A percentile compares a stretch with the other conserved stretches of the same genome.
phyloP scores from a whole-genome alignment of 305 asterid species.

The Euphrasia arctica region DNA sequence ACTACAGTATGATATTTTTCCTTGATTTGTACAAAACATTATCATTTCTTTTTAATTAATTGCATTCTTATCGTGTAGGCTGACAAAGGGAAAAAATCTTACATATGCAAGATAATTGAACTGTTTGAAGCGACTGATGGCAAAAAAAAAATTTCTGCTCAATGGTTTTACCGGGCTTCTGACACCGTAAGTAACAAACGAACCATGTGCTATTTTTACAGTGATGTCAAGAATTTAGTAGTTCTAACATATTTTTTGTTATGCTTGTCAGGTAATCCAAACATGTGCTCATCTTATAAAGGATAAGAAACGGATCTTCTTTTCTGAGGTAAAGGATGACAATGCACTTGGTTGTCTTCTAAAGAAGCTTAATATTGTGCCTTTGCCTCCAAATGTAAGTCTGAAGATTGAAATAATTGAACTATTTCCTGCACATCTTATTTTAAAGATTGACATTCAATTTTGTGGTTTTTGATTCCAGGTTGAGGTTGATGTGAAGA shows the following conservation, averaged over 20 bases:
- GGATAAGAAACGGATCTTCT: slow-evolving; percentile 49
- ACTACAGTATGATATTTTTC: neutral
- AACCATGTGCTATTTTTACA: neutral
- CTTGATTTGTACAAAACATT: no score
- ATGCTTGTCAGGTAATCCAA: slow-evolving; percentile 43
- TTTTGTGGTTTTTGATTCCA: slow-evolving; percentile 21
- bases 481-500: slow-evolving; percentile 26
- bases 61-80: slow-evolving; percentile 36
- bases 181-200: slow-evolving; percentile 56
- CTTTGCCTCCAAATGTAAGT: slow-evolving; percentile 40
- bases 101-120: slow-evolving; percentile 68
- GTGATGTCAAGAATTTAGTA: neutral
- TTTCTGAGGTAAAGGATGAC: slow-evolving; percentile 69
- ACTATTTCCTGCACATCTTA: neutral
- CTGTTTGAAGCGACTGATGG: slow-evolving; percentile 57
- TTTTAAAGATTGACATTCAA: neutral
- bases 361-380: slow-evolving; percentile 35
- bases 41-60: neutral
- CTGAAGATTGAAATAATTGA: neutral
- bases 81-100: slow-evolving; percentile 40
- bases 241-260: slow-evolving; percentile 20
- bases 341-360: slow-evolving; percentile 57
- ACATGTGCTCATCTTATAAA: slow-evolving; percentile 32
- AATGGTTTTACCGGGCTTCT: slow-evolving; percentile 67
- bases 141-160: slow-evolving; percentile 50